Evolutionary conservation across 108 stramenopile genomes (phyloP).

Genomic region (Fistulifera solaris): DNA sequence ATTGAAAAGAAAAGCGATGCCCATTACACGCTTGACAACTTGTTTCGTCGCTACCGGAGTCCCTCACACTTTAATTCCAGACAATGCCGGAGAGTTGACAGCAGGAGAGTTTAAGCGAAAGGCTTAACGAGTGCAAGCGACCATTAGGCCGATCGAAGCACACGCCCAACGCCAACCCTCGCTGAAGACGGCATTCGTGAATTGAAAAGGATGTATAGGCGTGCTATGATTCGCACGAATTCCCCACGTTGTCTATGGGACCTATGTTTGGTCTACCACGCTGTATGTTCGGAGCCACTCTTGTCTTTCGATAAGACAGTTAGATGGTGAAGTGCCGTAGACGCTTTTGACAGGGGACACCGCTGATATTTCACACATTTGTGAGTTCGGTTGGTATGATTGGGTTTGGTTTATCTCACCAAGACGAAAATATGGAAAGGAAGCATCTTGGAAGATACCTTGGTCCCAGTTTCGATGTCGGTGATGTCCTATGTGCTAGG

Average conservation of each 20-base stretch:
- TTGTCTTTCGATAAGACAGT: constrained; percentile 6
- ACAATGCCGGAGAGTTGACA: constrained; percentile 20
- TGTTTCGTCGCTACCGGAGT: constrained; percentile 25
- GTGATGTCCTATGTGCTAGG: constrained; percentile 5
- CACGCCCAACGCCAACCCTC: constrained; percentile 17
- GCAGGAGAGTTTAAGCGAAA: constrained; percentile 19
- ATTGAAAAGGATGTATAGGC: constrained; percentile 11
- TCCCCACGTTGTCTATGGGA: constrained; percentile 18
- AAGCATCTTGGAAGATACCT: constrained; percentile 17
- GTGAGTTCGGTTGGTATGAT: constrained; percentile 28
- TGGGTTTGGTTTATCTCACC: constrained; percentile 15
- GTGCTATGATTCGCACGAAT: constrained; percentile 7
- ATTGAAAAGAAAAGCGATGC: constrained; percentile 17
- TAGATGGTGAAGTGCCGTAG: constrained; percentile 18
- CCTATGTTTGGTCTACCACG: constrained; percentile 13
- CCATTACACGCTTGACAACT: constrained; percentile 13
- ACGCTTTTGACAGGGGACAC: constrained; percentile 22
- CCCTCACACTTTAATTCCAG: constrained; percentile 17
- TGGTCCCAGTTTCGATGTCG: constrained; percentile 16
- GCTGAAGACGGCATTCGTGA: constrained; percentile 22
- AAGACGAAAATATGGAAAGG: not conserved
- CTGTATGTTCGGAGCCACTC: constrained; percentile 17
- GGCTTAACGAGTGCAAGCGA: not conserved
- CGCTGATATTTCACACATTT: constrained; percentile 27
- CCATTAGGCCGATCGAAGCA: constrained; percentile 16